Base-by-base conservation (phyloP, 371 early-diverging fungal genomes). In the Lichtheimia ornata region DNA sequence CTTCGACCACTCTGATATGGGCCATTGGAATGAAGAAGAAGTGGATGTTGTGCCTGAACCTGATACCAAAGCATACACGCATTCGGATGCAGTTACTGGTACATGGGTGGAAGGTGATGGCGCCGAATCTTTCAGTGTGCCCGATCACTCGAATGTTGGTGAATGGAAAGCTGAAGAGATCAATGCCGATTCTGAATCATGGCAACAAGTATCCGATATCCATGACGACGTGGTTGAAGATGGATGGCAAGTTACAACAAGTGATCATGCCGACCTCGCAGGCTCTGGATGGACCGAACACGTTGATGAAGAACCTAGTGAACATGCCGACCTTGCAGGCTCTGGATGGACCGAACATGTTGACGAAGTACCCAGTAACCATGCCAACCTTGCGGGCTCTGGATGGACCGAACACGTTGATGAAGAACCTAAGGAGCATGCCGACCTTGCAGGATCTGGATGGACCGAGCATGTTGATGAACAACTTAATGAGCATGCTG, bases 161-260 rank as follows among this genome's bases (percentile, higher is more conserved):
- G 35, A 53, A 24, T 61, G 61, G 61, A 28, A 44, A 18, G 61
- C 55, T 44, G 55, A 61, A 27, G 61, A 61, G 22, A 54, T 54
- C 35, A 49, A 58, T 15, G 45, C 30, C 14, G 50, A 49, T 9
- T 11, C 13, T 22, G 58, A 47, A 35, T 35, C 35, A 35, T 35
- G 35, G 35, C 35, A 35, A 35, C 35, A 35, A 35, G 35, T 35
- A 9, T 35, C 35, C 9, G 35, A 35, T 9, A 35, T 35, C 35
- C 35, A 35, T 11, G 35, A 35, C 35, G 35, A 35, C 35, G 0
- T 9, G 11, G 35, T 35, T 35, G 35, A 35, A 35, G 35, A 35
- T 35, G 35, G 35, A 35, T 35, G 35, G 35, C 35, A 47, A 18
- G 47, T 22, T 22, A 22, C n/a, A 22, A n/a, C 47, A 5, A 47